Conservation (phyloP, 305 asterid genomes). For the Solanum chacoense region DNA sequence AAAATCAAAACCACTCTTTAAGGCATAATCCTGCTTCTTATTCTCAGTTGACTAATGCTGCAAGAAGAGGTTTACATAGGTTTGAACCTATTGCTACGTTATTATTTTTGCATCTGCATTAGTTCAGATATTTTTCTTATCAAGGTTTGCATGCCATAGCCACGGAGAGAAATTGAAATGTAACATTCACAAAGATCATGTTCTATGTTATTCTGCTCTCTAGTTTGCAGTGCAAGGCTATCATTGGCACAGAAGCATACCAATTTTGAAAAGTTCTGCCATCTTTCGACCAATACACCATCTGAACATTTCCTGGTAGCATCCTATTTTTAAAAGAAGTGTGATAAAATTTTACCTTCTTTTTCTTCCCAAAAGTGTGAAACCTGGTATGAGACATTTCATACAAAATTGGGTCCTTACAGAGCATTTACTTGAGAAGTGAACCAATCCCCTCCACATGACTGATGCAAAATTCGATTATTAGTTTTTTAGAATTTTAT, state of each 20-base stretch:
- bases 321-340: not conserved
- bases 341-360: not conserved
- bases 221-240: not conserved
- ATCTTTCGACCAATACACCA: not conserved
- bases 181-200: not conserved
- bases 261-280: not conserved
- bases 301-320: not conserved
- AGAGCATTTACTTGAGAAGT: not conserved
- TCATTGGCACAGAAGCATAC: not conserved
- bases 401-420: not conserved
- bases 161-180: not conserved
- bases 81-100: conserved; percentile 20
- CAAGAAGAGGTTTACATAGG: conserved; percentile 78
- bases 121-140: not conserved
- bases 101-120: not conserved
- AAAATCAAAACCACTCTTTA: conserved; percentile 34
- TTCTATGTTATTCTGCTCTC: not conserved
- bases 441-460: not conserved
- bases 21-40: conserved; percentile 47
- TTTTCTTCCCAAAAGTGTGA: not conserved
- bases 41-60: conserved; percentile 37
- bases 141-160: not conserved
- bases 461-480: not conserved
- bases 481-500: not conserved
- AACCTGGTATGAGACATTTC: not conserved